Evolutionary conservation across 495 filamentous ascomycete species (phyloP), one percentile per base, ranked within the genome.

Genomic region (Hapsidospora chrysogenum): DNA sequence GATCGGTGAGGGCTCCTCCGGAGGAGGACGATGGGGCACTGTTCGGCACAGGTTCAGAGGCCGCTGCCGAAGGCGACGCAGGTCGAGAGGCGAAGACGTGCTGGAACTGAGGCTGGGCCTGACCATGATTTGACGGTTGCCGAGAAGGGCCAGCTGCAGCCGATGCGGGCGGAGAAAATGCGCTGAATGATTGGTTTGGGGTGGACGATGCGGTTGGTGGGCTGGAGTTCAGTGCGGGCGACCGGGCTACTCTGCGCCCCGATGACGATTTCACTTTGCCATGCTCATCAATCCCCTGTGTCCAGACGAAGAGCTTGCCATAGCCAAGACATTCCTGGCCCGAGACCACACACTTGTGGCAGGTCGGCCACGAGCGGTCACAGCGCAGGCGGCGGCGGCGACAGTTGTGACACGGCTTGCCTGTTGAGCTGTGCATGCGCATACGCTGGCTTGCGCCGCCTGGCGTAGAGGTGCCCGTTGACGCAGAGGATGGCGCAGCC

Each of bases 341-440:
- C 17, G 60, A 41, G 31, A 49, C 54, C 18, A 54, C 52, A 43
- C 60, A 66, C 34, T 67, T 65, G 34, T 57, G 49, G 36, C 70
- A 74, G 34, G 50, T 42, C 0, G 69, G 58, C 0, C 55, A 44
- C 1, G 64, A 65, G 21, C 56, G 56, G 38, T 74, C 70, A 42
- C 70, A 74, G 31, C 66, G 62, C 8, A 66, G 55, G 15, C 64
- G 61, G 37, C 63, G 61, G 1, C 53, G 57, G 3, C 67, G 68
- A 40, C 70, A 68, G 47, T 58, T 63, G 42, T 65, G 64, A 40
- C 64, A 68, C 27, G 58, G 25, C 35, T 51, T 54, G 23, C 19
- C n/a, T n/a, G n/a, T n/a, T n/a, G n/a, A n/a, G n/a, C n/a, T n/a
- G n/a, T n/a, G n/a, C n/a, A n/a, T n/a, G n/a, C n/a, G n/a, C n/a